Evolutionary conservation across 2,329 filamentous ascomycete species (phyloP).

Genomic region (Talaromyces sp.): DNA sequence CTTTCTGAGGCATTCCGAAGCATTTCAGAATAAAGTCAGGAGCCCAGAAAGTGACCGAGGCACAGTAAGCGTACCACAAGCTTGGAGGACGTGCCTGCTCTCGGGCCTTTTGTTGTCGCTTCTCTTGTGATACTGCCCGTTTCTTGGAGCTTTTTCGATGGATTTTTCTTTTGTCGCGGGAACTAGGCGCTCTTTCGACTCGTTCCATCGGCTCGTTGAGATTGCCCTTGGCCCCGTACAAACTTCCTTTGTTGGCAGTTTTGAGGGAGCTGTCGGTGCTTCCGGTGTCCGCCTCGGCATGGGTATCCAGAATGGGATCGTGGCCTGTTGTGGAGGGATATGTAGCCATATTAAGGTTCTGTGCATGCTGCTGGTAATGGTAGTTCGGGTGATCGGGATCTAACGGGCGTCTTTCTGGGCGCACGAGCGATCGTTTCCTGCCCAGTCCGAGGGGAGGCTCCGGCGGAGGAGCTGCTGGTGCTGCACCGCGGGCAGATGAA

Average conservation of each 20-base stretch:
- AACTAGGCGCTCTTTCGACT: constrained; percentile 27
- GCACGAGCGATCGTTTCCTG: constrained; percentile 82
- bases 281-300: constrained; percentile 47
- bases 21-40: constrained; percentile 79
- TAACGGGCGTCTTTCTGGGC: constrained; percentile 81
- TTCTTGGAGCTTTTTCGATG: constrained; percentile 57
- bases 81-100: constrained; percentile 72
- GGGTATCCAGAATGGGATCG: constrained; percentile 77
- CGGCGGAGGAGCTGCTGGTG: neutral
- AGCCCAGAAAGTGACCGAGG: constrained; percentile 89
- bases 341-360: constrained; percentile 84
- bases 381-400: constrained; percentile 90
- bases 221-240: constrained; percentile 30
- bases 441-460: constrained; percentile 16
- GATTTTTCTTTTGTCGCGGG: constrained; percentile 55
- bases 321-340: constrained; percentile 89
- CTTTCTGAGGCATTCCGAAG: constrained; percentile 79
- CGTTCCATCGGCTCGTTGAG: constrained; percentile 40
- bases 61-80: constrained; percentile 93
- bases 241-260: constrained; percentile 34
- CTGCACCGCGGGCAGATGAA: constrained; percentile 4
- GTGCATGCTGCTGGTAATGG: constrained; percentile 89
- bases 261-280: constrained; percentile 60
- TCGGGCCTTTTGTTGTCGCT: constrained; percentile 53
- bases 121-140: constrained; percentile 53